These are phyloP conservation scores for Penicillium italicum DNA, from an alignment of 2,329 filamentous ascomycete genomes.

Conservation along the genomic window DNA sequence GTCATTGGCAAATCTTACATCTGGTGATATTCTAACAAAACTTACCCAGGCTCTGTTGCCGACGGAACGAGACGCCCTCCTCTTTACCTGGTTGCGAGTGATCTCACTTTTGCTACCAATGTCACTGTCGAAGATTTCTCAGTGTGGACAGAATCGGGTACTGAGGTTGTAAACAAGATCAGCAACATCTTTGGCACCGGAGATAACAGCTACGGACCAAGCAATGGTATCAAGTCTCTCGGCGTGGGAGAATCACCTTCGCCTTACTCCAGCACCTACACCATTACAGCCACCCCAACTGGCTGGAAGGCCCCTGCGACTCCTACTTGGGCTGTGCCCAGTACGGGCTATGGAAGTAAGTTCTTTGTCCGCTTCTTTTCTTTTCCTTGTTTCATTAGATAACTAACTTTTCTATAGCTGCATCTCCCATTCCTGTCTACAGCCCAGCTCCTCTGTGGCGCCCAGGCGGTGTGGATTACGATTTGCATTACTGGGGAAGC, in stretches of 20 bases:
- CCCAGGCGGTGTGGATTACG: constrained; percentile 27
- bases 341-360: constrained; percentile 33
- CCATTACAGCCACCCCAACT: constrained; percentile 30
- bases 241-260: not conserved
- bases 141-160: constrained; percentile 32
- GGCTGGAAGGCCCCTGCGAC: constrained; percentile 25
- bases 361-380: not conserved
- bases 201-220: constrained; percentile 25
- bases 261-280: constrained; percentile 20
- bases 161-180: constrained; percentile 31
- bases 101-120: constrained; percentile 31
- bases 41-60: constrained; percentile 27
- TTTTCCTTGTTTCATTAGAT: not conserved
- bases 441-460: constrained; percentile 34
- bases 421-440: constrained; percentile 31
- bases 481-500: constrained; percentile 32
- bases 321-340: constrained; percentile 32
- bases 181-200: constrained; percentile 36
- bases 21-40: not conserved
- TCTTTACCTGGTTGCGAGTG: constrained; percentile 32
- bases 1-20: not conserved
- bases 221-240: not conserved
- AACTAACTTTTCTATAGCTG: not conserved
- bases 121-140: constrained; percentile 34
- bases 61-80: constrained; percentile 29